These are phyloP conservation scores for Endogone sp. DNA, from an alignment of 192 early-diverging fungal genomes.

Conservation along the genomic window DNA sequence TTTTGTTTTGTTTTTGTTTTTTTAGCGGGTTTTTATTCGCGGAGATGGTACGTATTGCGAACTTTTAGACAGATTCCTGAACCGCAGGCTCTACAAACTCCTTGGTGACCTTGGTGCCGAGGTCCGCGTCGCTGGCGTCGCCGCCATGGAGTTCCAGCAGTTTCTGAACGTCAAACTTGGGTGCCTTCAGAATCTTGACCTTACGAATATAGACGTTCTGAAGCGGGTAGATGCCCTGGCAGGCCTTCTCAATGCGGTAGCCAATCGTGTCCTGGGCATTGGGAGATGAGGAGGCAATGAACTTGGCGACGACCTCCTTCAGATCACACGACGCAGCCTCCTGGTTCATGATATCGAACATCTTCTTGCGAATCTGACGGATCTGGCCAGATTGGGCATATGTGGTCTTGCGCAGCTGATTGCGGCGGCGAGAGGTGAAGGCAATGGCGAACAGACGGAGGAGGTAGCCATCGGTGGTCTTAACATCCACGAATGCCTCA, in stretches of 20 bases:
- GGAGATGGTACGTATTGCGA: slow-evolving; percentile 10
- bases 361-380: slow-evolving; percentile 99
- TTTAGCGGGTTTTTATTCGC: slow-evolving; percentile 7
- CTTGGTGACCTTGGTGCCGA: slow-evolving; percentile 64
- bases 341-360: slow-evolving; percentile 96
- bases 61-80: slow-evolving; percentile 58
- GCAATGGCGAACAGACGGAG: slow-evolving; percentile 96
- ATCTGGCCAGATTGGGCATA: slow-evolving; percentile 98
- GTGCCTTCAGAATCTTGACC: slow-evolving; percentile 99
- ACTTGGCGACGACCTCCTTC: slow-evolving; percentile 95
- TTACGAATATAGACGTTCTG: slow-evolving; percentile 96
- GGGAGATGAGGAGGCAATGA: slow-evolving; percentile 61
- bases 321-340: slow-evolving; percentile 86
- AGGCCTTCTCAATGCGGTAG: slow-evolving; percentile 96
- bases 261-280: slow-evolving; percentile 83
- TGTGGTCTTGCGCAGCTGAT: slow-evolving; percentile 98
- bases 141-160: slow-evolving; percentile 96
- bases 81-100: slow-evolving; percentile 88
- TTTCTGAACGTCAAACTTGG: slow-evolving; percentile 94
- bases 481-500: slow-evolving; percentile 98
- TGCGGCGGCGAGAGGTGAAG: slow-evolving; percentile 91
- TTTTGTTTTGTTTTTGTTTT: neutral
- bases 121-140: slow-evolving; percentile 77
- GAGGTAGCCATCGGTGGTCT: slow-evolving; percentile 99
- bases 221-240: slow-evolving; percentile 97